Base-by-base conservation (phyloP, 2,329 filamentous ascomycete genomes). In the Xylariaceae sp. region DNA sequence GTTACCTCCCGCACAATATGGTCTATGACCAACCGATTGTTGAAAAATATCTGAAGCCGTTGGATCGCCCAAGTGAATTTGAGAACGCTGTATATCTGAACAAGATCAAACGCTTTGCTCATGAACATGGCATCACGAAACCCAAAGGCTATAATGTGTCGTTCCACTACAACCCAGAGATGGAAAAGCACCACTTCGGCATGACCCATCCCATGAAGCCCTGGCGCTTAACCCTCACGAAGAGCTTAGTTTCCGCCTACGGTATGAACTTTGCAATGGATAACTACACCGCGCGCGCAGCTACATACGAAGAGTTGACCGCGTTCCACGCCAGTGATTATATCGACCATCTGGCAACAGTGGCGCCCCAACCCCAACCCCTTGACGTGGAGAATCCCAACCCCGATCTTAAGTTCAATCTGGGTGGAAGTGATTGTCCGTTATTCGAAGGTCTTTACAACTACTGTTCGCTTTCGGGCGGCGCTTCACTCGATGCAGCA, bases 141-240 rank as follows among this genome's bases (percentile, higher is more conserved):
- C 92, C 92, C 1, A 86, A 87, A 67, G 92, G 91, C 62, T 92
- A 95, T 73, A 91, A 81, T 30, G 92, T 99, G 44, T 96, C 92
- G 9, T 97, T 92, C 73, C 94, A 99, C 71, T 90, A 91, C 74
- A 96, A 96, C 66, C 89, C 92, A 1, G 85, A 89, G 56, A 95
- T 97, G 69, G 94, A 99, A 74, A 88, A 88, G 68, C 92, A 97
- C 72, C 94, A 99, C 71, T 99, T 99, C 70, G 94, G 94, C 61
- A 87, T 89, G 73, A 92, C 89, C 9, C 94, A 99, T 76, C 94
- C 94, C 18, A 99, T 99, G 94, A 99, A 99, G 71, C 94, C 94
- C 55, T 97, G 94, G 92, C 89, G 94, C 34, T 76, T 99, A 60
- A 96, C 92, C 15, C 80, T 99, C 51, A 95, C 94, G 53, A 97